A percentile compares a stretch with the other conserved stretches of the same genome.
These are phyloP conservation scores for Panicum miliaceum DNA, from an alignment of 176 grass and related monocot species.

Conservation along the genomic window DNA sequence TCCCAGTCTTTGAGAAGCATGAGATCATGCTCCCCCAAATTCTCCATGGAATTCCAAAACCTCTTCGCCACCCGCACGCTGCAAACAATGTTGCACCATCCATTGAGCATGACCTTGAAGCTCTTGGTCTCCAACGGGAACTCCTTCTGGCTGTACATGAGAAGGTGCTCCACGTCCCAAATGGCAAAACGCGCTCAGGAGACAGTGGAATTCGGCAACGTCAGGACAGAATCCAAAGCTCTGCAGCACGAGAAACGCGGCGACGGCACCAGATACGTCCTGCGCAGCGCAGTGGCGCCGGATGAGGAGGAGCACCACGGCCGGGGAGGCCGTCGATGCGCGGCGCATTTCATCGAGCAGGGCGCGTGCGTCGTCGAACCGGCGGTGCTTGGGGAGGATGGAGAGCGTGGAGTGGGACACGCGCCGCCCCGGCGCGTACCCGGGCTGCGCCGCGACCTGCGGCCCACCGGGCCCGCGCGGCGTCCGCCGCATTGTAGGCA, in stretches of 20 bases:
- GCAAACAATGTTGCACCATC: constrained; percentile 72
- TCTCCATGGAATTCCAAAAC: constrained; percentile 78
- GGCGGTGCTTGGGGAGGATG: constrained; percentile 76
- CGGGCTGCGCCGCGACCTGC: constrained; percentile 38
- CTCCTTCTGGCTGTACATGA: constrained; percentile 59
- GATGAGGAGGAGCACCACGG: constrained; percentile 52
- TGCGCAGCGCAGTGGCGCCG: constrained; percentile 63
- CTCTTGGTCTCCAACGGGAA: constrained; percentile 87
- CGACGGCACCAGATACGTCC: constrained; percentile 66
- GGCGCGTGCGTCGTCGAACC: constrained; percentile 71
- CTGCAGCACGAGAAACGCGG: constrained; percentile 64
- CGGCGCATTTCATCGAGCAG: constrained; percentile 75
- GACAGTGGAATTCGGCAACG: constrained; percentile 63
- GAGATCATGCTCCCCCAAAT: constrained; percentile 78
- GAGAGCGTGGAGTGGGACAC: constrained; percentile 79
- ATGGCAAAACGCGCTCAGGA: constrained; percentile 75
- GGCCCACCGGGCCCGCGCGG: constrained; percentile 62
- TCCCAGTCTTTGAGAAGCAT: constrained; percentile 76
- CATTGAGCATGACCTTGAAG: constrained; percentile 86
- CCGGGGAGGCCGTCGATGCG: constrained; percentile 49
- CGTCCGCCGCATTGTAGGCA: constrained; percentile 14
- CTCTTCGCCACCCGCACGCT: constrained; percentile 67
- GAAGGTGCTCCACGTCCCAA: constrained; percentile 78
- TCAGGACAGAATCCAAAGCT: constrained; percentile 55
- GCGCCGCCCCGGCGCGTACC: constrained; percentile 54